Conservation (phyloP, 257 asterid species). For the Ballota nigra region DNA sequence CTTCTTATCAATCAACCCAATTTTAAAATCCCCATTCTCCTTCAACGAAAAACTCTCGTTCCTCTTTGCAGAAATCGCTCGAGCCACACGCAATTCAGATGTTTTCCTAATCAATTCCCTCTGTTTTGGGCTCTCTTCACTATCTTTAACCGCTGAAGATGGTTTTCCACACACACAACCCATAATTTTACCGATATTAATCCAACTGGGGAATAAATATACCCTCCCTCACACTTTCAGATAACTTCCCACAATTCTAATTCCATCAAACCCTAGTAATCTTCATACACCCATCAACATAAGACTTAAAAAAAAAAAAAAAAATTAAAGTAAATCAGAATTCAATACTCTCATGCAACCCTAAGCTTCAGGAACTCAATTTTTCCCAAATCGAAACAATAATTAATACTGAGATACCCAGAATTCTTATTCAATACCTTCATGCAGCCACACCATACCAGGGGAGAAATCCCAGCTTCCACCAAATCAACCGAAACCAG, state of each 20-base stretch:
- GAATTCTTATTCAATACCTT: slow-evolving; percentile 14
- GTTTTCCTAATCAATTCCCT: slow-evolving; percentile 54
- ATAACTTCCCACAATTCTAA: slow-evolving; percentile 24
- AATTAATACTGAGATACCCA: slow-evolving; percentile 14
- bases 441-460: slow-evolving; percentile 32
- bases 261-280: slow-evolving; percentile 18
- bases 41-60: slow-evolving; percentile 54
- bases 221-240: slow-evolving; percentile 27
- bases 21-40: slow-evolving; percentile 46
- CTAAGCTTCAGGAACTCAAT: slow-evolving; percentile 25
- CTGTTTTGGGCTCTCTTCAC: slow-evolving; percentile 56
- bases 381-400: slow-evolving; percentile 5
- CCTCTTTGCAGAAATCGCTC: slow-evolving; percentile 53
- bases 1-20: slow-evolving; percentile 62
- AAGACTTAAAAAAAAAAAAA: background rate
- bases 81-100: slow-evolving; percentile 44
- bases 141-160: slow-evolving; percentile 47
- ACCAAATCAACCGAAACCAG: slow-evolving; percentile 12
- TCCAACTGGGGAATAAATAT: slow-evolving; percentile 17
- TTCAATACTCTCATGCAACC: slow-evolving; percentile 23
- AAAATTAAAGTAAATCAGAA: slow-evolving; percentile 4
- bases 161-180: slow-evolving; percentile 84
- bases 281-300: slow-evolving; percentile 20
- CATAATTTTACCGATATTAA: slow-evolving; percentile 46
- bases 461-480: slow-evolving; percentile 27